Conservation (phyloP, 2,329 filamentous ascomycete species). For the Aspergillus sp. region DNA sequence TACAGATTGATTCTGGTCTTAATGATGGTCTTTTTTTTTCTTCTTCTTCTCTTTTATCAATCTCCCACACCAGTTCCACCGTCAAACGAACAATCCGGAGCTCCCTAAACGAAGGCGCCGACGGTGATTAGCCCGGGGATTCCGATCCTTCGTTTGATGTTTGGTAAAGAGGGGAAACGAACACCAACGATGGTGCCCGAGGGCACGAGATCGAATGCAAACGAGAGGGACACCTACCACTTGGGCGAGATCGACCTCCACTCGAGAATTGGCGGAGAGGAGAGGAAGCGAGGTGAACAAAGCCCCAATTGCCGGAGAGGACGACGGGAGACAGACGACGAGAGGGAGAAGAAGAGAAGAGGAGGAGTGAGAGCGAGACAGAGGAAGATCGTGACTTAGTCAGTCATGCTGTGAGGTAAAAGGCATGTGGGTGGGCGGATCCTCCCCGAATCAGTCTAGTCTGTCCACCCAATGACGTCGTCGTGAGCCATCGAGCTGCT, state of each 20-base stretch:
- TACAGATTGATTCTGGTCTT: too few species aligned
- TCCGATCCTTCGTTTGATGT: neutral
- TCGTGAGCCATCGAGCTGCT: constrained; percentile 21
- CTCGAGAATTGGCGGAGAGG: neutral
- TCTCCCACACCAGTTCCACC: too few species aligned
- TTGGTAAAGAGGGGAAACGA: neutral
- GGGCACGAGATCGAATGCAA: neutral
- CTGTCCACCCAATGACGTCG: constrained; percentile 28
- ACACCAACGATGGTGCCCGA: neutral
- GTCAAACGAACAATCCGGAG: neutral
- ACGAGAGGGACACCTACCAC: constrained; percentile 7
- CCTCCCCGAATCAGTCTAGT: constrained; percentile 18
- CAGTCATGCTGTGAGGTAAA: neutral
- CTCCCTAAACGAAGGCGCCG: constrained; percentile 1
- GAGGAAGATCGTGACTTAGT: neutral
- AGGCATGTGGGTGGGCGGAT: constrained; percentile 20
- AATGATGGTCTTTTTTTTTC: too few species aligned
- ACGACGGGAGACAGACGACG: neutral
- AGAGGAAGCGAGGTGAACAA: constrained; percentile 1
- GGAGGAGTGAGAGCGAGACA: neutral
- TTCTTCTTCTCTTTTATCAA: too few species aligned
- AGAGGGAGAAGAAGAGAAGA: constrained; percentile 4
- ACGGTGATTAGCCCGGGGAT: neutral
- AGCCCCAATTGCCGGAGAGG: constrained; percentile 3
- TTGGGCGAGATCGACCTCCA: constrained; percentile 1